Base-by-base conservation (phyloP, 345 rosid species). In the Melaleuca alternifolia region DNA sequence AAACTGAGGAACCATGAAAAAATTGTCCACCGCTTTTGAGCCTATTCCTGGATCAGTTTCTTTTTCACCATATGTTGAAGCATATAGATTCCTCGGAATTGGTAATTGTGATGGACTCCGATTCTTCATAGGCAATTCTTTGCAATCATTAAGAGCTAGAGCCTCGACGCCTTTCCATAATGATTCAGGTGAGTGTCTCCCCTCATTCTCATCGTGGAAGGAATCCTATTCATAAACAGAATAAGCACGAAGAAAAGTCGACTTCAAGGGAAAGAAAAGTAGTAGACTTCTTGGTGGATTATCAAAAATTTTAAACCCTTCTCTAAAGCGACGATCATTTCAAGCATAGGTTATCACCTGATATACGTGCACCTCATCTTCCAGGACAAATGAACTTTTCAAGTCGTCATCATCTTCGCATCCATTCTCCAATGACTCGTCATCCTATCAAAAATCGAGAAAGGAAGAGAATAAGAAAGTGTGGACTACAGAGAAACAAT, bases 101-200 rank as follows among this genome's bases (percentile, higher is more conserved):
- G 89, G 71, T 14, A 89, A 86, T 83, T 90, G 91, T 76, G 85
- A 84, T 37, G 89, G 87, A 79, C 88, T 88, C 86, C 90, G 93
- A 75, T 37, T 89, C 82, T 87, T 87, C 21, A 48, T 71, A 84
- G 84, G 44, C 54, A 84, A 79, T 79, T 86, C 94, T 16, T 88
- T 86, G 88, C 88, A 87, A 84, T 92, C 94, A 86, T 90, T 87
- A 87, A 89, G 84, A 87, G 89, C 88, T 23, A 89, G 83, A 54
- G 92, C 89, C 50, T 51, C 90, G 54, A 91, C 79, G 50, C 90
- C 92, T 76, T 92, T 92, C 88, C 90, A 91, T 61, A 89, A 84
- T 50, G 85, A 90, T 88, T 93, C 92, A 59, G 89, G 59, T 61
- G 86, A 90, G 24, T 85, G 86, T 84, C 83, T 83, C 87, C 90